Evolutionary conservation across 192 early-diverging fungal genomes (phyloP).

Genomic region (Podochytrium sp.): DNA sequence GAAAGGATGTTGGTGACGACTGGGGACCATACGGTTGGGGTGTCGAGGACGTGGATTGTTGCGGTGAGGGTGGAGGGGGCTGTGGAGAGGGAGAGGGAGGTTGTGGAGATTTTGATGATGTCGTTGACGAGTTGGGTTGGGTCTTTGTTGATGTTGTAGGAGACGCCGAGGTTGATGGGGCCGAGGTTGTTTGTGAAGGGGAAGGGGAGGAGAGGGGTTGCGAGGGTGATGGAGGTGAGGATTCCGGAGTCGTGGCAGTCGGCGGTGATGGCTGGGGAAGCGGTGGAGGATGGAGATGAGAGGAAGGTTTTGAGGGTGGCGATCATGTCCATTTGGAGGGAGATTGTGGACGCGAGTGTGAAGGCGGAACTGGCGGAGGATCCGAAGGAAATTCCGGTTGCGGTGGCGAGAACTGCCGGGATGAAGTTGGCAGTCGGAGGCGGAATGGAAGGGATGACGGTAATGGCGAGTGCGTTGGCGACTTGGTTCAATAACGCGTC

Average conservation of each 20-base stretch:
- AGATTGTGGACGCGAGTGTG: not conserved
- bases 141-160: not conserved
- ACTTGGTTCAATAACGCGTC: not conserved
- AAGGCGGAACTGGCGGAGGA: not conserved
- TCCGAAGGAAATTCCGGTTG: not conserved
- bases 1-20: no score
- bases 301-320: not conserved
- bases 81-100: no score
- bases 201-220: not conserved
- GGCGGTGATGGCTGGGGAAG: not conserved
- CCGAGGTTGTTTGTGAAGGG: slow-evolving; percentile 1
- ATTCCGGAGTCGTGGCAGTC: not conserved
- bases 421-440: not conserved
- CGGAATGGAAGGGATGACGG: not conserved
- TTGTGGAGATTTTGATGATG: no score
- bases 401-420: not conserved
- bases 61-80: no score
- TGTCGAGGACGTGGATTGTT: no score
- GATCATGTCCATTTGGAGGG: not conserved
- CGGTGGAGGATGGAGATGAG: not conserved
- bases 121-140: not conserved
- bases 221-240: not conserved
- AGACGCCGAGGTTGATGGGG: not conserved
- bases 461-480: not conserved
- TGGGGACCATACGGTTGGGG: no score